These are phyloP conservation scores for Coprinopsis strossmayeri DNA, from an alignment of 768 basidiomycete species.

Conservation along the genomic window DNA sequence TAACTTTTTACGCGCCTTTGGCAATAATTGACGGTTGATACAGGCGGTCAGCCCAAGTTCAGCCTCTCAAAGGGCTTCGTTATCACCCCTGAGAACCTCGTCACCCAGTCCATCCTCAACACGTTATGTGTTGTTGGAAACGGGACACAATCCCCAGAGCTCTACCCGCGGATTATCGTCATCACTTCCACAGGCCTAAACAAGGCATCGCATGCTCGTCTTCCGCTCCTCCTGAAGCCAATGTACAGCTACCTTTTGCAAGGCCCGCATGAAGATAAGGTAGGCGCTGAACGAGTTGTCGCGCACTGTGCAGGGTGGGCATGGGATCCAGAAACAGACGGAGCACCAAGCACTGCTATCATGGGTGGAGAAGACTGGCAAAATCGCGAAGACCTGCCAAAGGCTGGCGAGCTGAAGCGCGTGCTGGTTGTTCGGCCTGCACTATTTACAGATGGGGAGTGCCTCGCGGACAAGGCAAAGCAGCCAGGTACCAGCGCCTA, in stretches of 20 bases:
- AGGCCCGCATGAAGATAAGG: conserved; percentile 52
- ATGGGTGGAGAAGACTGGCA: conserved; percentile 35
- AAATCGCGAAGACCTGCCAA: conserved; percentile 32
- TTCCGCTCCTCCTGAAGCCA: conserved; percentile 43
- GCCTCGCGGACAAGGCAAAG: conserved; percentile 13
- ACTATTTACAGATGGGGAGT: conserved; percentile 51
- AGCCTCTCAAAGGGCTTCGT: conserved; percentile 39
- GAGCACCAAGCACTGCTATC: conserved; percentile 36
- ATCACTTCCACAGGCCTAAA: conserved; percentile 51
- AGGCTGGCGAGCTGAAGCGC: conserved; percentile 34
- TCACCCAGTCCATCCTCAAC: conserved; percentile 51
- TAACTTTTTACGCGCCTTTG: not conserved
- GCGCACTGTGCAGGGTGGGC: conserved; percentile 42
- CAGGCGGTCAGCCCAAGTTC: conserved; percentile 46
- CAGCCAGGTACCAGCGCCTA: conserved; percentile 32
- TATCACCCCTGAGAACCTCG: conserved; percentile 48
- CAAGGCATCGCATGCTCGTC: conserved; percentile 29
- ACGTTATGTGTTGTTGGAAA: conserved; percentile 46
- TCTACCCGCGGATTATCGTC: conserved; percentile 29
- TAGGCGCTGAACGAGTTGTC: conserved; percentile 47
- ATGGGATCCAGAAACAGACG: conserved; percentile 34
- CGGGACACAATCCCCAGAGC: conserved; percentile 31
- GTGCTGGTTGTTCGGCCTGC: conserved; percentile 52
- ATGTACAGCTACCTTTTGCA: conserved; percentile 41
- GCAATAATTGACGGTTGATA: not conserved